phyloP scores from a whole-genome alignment of 768 basidiomycete species.

The Paxillus ammoniavirescens region DNA sequence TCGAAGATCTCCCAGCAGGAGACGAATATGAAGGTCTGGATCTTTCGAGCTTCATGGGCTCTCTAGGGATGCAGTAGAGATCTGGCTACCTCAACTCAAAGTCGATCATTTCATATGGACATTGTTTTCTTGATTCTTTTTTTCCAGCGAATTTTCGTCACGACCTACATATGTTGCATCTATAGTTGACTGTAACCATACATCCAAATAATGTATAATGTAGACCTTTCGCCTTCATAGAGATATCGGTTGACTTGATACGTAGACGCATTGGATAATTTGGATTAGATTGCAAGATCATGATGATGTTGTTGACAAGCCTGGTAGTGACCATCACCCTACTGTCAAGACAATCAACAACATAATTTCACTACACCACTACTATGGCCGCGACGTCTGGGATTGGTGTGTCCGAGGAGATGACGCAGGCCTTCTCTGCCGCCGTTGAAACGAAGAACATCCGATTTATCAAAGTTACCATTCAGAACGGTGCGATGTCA shows the following conservation, averaged over 20 bases:
- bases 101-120: slow-evolving; percentile 18
- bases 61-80: slow-evolving; percentile 53
- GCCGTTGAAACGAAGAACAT: slow-evolving; percentile 48
- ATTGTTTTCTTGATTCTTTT: slow-evolving; percentile 10
- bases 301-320: no score
- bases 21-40: slow-evolving; percentile 91
- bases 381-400: slow-evolving; percentile 75
- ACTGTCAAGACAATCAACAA: neutral
- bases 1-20: slow-evolving; percentile 89
- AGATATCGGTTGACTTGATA: neutral
- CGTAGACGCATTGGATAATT: no score
- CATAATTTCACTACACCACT: neutral
- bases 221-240: slow-evolving; percentile 22
- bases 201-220: slow-evolving; percentile 32
- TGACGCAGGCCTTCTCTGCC: slow-evolving; percentile 55
- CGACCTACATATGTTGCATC: slow-evolving; percentile 31
- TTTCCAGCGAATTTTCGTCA: slow-evolving; percentile 12
- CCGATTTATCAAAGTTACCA: slow-evolving; percentile 77
- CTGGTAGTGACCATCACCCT: no score
- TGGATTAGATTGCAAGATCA: no score
- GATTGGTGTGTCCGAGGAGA: slow-evolving; percentile 60
- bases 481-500: slow-evolving; percentile 62
- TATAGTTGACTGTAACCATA: slow-evolving; percentile 36
- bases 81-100: slow-evolving; percentile 7
- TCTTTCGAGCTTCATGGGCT: slow-evolving; percentile 84